Evolutionary conservation across 352 stramenopile species (phyloP), one percentile per base, ranked within the genome.

Genomic region (Lagenidium sp.): DNA sequence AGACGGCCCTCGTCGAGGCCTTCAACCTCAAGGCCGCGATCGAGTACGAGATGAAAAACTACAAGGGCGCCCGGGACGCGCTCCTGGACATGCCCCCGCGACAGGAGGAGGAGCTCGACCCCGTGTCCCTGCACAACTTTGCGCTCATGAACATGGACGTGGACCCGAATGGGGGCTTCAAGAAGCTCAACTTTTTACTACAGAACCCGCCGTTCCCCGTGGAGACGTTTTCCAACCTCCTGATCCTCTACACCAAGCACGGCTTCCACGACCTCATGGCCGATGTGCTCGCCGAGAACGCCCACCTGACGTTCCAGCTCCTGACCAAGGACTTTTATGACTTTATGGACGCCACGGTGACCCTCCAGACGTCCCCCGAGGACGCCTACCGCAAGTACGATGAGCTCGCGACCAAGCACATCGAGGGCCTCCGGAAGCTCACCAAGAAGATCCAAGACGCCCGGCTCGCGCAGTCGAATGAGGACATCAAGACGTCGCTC

Each of bases 11-110:
- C 5, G 80, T 97, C 6, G 92, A 98, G 53, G 92, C 88, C 0
- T 96, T 97, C 52, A 98, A 98, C 54, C 67, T 98, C 36, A 97
- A 97, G 55, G 85, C 90, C 5, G 91, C 94, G 16, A 97, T 98
- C 49, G 85, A 97, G 61, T 97, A 95, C 60, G 80, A 92, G 44
- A 94, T 93, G 66, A 97, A 97, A 54, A 94, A 97, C 60, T 65
- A 75, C 54, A 95, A 94, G 44, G 75, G 74, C 2, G 65, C 75
- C 7, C 60, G 79, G 2, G 82, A 94, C 41, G 85, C 85, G n/a
- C 55, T 98, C 36, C 65, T 86, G 40, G 88, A 98, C 40, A 98
- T 98, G 93, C 93, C 87, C 18, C 79, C 76, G 22, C 68, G 78
- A 4, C 63, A 85, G 19, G 85, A 98, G 47, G 85, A 96, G 62